Evolutionary conservation across 306 rosid species (phyloP), one percentile per base, ranked within the genome.

Genomic region (Rosa rugosa): DNA sequence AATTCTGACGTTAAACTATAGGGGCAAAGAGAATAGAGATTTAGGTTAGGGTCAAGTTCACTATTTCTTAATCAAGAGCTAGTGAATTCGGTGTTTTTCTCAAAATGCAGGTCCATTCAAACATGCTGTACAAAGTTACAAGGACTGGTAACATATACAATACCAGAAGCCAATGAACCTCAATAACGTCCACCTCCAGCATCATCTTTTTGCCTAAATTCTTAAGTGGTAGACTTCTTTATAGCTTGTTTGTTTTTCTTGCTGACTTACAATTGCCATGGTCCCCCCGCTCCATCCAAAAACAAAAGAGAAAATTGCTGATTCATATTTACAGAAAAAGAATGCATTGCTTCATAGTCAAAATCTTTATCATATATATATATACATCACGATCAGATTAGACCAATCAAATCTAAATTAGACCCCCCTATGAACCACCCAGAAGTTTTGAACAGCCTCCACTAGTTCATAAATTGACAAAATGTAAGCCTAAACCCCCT

Each of bases 271-370:
- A 34, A 36, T 51, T 8, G 23, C 34, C 36, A 5, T 36, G 64
- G 49, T n/a, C 4, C 76, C 64, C 76, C 13, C 23, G 8, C 20
- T 73, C 38, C 22, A 38, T 54, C 77, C 77, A 54, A 38, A 36
- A 44, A 51, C 47, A 60, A 60, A 18, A 45, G 41, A 41, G 17
- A 16, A 74, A 25, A 6, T 75, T 75, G 45, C 46, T 44, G 79
- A 36, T 75, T 17, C 31, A 62, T 75, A 44, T 62, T 4, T 75
- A 75, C 71, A 62, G 79, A 62, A 5, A 45, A 60, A 75, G 23
- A 75, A 75, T 45, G 9, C 13, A 11, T 27, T 44, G 44, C 45
- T 60, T 25, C 70, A 60, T 6, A 17, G 70, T 75, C 59, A 44
- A 74, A 41, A 41, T 2, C 5, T 60, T 59, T 22, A 22, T 22